Conservation (phyloP, 768 basidiomycete species). For the Cytidiella melzeri region DNA sequence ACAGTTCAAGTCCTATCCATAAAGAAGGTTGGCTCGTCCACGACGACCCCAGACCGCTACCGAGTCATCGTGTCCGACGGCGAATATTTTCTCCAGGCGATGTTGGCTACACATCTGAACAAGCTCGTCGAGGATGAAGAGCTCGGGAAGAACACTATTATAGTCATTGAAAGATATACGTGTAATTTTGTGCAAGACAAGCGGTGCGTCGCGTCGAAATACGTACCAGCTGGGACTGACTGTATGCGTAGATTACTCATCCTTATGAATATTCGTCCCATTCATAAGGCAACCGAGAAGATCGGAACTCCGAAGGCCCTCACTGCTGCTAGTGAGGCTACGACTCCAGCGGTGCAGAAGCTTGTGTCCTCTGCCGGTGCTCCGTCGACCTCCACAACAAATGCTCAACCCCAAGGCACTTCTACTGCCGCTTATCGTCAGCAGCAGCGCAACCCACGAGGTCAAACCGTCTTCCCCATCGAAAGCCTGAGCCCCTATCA, state of each 20-base stretch:
- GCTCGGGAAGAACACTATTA: conserved; percentile 62
- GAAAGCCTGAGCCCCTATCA: conserved; percentile 95
- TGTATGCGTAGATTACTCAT: conserved; percentile 63
- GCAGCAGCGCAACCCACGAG: conserved; percentile 16
- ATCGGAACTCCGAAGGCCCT: conserved; percentile 57
- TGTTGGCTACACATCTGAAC: conserved; percentile 93
- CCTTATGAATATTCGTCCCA: conserved; percentile 57
- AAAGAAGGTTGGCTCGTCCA: conserved; percentile 57
- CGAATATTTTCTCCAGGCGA: conserved; percentile 77
- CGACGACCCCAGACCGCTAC: conserved; percentile 45
- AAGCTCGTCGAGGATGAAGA: conserved; percentile 55
- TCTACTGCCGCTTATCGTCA: conserved; percentile 10
- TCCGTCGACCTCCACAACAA: conserved; percentile 19
- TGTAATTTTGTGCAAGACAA: conserved; percentile 82
- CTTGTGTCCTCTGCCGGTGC: conserved; percentile 26
- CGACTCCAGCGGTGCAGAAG: conserved; percentile 22
- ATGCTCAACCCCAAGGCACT: background rate
- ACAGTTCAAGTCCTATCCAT: conserved; percentile 79
- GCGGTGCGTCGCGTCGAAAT: conserved; percentile 45
- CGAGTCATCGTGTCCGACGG: conserved; percentile 92
- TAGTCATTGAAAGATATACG: conserved; percentile 67
- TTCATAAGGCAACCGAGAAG: conserved; percentile 54
- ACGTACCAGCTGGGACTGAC: background rate
- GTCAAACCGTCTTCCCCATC: conserved; percentile 64
- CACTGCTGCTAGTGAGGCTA: conserved; percentile 28